phyloP scores from a whole-genome alignment of 208 protist genomes.

The Strigomonas culicis region DNA sequence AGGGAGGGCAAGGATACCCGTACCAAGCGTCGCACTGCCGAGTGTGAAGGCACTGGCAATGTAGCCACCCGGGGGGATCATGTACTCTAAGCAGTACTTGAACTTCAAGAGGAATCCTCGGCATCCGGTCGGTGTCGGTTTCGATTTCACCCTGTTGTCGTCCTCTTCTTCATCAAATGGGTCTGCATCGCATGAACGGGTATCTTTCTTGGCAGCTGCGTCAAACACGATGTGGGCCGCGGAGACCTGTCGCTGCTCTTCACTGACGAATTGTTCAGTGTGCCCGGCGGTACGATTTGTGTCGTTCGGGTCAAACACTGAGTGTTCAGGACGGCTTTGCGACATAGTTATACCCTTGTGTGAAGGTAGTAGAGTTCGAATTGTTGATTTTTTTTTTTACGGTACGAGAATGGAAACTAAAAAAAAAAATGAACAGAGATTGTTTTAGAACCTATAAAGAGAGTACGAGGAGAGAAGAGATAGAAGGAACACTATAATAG shows the following conservation, averaged over 20 bases:
- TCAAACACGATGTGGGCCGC: neutral
- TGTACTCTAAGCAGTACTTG: constrained; percentile 13
- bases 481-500: neutral
- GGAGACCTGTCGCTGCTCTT: neutral
- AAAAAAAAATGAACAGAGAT: too few species aligned
- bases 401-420: neutral
- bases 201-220: neutral
- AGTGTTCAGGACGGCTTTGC: neutral
- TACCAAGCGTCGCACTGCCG: constrained; percentile 29
- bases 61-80: constrained; percentile 38
- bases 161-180: constrained; percentile 1
- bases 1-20: constrained; percentile 40
- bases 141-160: neutral
- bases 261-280: neutral
- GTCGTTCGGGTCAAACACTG: neutral
- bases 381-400: too few species aligned
- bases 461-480: neutral
- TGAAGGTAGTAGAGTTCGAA: too few species aligned
- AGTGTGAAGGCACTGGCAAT: constrained; percentile 38
- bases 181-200: neutral
- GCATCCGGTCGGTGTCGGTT: neutral
- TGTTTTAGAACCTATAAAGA: too few species aligned
- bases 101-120: neutral
- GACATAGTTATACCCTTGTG: too few species aligned
- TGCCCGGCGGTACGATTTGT: neutral